Evolutionary conservation across 495 filamentous ascomycete species (phyloP), one percentile per base, ranked within the genome.

Genomic region (Tuber melanosporum): DNA sequence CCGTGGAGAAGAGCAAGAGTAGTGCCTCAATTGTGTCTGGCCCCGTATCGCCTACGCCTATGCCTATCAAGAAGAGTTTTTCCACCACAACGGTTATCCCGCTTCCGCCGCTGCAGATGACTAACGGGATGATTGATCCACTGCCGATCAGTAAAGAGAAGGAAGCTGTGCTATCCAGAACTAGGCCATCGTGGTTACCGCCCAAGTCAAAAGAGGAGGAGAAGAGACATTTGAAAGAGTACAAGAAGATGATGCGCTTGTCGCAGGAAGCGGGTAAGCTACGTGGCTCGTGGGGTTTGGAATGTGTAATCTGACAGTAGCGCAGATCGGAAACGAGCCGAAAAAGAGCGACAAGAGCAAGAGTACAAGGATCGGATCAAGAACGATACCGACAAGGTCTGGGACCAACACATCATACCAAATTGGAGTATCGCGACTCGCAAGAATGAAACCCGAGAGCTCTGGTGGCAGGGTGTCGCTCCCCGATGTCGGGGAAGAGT

Each of bases 121-220:
- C 92, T 22, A 95, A 97, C 82, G 91, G 96, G 71, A 95, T 98
- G 92, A 96, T 98, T 76, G 95, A 99, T 84, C 95, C 95, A 12
- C 85, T 99, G 75, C 96, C 95, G 2, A 91, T 97, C 49, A 97
- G 94, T 80, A 96, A 94, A 85, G 95, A 99, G 86, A 99, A 99
- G 85, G 94, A 97, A 80, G 93, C 92, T 62, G 92, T 97, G 9
- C 86, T 99, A 32, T 94, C 93, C 36, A 88, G 96, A 66, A 99
- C 95, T 19, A 89, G 95, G 43, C 95, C 95, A 0, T 95, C 92
- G 57, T 99, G 95, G 95, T 87, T 99, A 22, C 95, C 95, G 10
- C 95, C 95, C 0, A 98, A 99, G 85, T 90, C 93, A 77, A 94
- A 92, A 42, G 93, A 92, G 71, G 95, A 99, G 84, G 95, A 99